Evolutionary conservation across 805 yeast genomes (phyloP).

Genomic region (Saccharomycopsis sp.): DNA sequence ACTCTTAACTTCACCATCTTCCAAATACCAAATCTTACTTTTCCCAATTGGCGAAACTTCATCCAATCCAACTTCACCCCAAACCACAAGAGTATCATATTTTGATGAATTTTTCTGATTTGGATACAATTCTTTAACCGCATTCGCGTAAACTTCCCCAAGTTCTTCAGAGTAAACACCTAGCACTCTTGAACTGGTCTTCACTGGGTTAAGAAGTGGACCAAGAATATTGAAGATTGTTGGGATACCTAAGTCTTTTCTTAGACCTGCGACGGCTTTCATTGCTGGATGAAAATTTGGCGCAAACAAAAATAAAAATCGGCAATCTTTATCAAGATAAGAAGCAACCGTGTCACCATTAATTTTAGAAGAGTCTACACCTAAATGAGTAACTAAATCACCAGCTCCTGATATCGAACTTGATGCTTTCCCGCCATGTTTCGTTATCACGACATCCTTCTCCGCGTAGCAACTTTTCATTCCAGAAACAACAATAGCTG

Average conservation of each 20-base stretch:
- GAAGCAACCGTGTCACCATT: constrained; percentile 53
- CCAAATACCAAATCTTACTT: constrained; percentile 72
- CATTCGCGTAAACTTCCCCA: constrained; percentile 80
- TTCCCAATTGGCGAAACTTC: constrained; percentile 88
- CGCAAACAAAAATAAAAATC: constrained; percentile 72
- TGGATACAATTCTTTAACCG: constrained; percentile 53
- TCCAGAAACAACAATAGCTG: constrained; percentile 94
- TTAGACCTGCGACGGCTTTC: constrained; percentile 72
- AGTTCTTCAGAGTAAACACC: constrained; percentile 81
- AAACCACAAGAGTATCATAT: constrained; percentile 68
- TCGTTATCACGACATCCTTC: constrained; percentile 60
- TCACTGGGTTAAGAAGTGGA: constrained; percentile 89
- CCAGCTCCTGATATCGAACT: constrained; percentile 93
- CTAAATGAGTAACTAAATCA: constrained; percentile 74
- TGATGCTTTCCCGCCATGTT: constrained; percentile 97
- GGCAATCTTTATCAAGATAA: constrained; percentile 31
- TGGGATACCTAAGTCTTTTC: constrained; percentile 79
- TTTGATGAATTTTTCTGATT: constrained; percentile 27
- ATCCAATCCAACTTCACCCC: constrained; percentile 88
- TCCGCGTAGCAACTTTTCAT: constrained; percentile 38
- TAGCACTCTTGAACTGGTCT: constrained; percentile 67
- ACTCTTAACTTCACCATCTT: constrained; percentile 35
- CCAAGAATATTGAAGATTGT: constrained; percentile 93
- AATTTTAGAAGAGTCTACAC: constrained; percentile 72
- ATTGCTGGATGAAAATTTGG: constrained; percentile 93